A percentile compares a stretch with the other conserved stretches of the same genome.
phyloP scores from a whole-genome alignment of 495 filamentous ascomycete genomes.

The Tuber magnatum region DNA sequence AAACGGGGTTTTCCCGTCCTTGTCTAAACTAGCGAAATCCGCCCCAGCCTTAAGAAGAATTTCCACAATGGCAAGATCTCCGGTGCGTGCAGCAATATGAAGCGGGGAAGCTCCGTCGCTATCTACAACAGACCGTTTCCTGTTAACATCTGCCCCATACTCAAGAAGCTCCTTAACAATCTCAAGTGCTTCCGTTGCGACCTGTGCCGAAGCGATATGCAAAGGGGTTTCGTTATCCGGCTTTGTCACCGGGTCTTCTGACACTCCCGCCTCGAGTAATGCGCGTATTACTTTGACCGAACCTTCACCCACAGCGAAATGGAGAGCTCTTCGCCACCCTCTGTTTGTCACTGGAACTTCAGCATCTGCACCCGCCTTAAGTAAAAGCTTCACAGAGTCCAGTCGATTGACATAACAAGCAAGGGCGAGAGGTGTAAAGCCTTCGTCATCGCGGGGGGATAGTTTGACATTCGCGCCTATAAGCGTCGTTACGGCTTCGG shows the following conservation, averaged over 20 bases:
- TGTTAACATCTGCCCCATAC: background rate
- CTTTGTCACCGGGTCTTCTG: slow-evolving; percentile 1
- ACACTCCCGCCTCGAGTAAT: background rate
- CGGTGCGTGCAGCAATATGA: slow-evolving; percentile 2
- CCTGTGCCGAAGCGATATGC: slow-evolving; percentile 1
- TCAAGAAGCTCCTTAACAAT: background rate
- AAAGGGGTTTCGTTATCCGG: background rate
- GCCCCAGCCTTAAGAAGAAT: background rate
- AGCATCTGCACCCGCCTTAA: background rate
- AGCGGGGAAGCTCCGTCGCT: background rate
- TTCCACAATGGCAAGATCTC: background rate
- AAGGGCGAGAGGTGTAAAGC: slow-evolving; percentile 5
- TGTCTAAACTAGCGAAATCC: background rate
- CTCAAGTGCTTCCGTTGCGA: background rate
- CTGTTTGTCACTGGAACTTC: background rate
- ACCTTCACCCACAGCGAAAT: slow-evolving; percentile 1
- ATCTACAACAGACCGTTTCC: background rate
- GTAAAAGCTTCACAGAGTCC: background rate
- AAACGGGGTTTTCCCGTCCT: background rate
- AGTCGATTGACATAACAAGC: slow-evolving; percentile 1
- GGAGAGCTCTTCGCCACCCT: slow-evolving; percentile 2
- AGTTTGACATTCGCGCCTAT: background rate
- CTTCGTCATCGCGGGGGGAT: slow-evolving; percentile 3
- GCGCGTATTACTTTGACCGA: background rate
- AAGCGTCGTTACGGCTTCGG: background rate